Base-by-base conservation (phyloP, 2,329 filamentous ascomycete species). In the Aspergillus quadricinctus region DNA sequence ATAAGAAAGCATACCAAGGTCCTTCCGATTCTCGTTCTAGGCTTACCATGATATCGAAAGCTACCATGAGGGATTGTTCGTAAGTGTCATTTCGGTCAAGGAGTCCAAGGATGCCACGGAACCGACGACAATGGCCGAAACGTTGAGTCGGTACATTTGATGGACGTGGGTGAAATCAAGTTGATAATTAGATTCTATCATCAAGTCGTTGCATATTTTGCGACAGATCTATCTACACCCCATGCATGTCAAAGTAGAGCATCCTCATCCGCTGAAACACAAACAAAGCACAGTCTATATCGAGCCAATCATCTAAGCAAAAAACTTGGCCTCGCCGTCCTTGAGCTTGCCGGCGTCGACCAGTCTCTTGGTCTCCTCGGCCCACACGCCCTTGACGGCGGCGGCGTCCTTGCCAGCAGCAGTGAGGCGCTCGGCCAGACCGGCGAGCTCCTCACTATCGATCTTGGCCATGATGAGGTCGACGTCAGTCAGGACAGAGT, bases 381-480 rank as follows among this genome's bases (percentile, higher is more conserved):
- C 79, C 84, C 92, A 97, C 53, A 92, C 86, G 54, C 77, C 78
- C 85, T 95, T 97, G 75, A 99, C 93, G 74, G 92, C 90, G 62
- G 83, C 85, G 21, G 86, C 86, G 60, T 93, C 86, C 75, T 90
- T 95, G 67, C 90, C 82, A 45, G 83, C 84, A 48, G 86, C 84
- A 68, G 85, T 88, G 58, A 99, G 84, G 80, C 93, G 93, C 66
- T 80, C 81, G 37, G 92, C 91, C 57, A 99, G 79, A 23, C 82
- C 83, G 43, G 92, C 92, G 68, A 97, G 85, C 82, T 97, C 92
- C 66, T 97, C 93, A 54, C 89, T 80, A 64, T 96, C 92, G 64
- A 96, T 86, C 84, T 93, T 96, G 76, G 81, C 81, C 78, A 96
- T 91, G 59, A 99, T 77, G 23, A 88, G 79, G 70, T 99, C 95